These are phyloP conservation scores for Barnettozyma vustinii DNA, from an alignment of 805 yeast species.

Conservation along the genomic window DNA sequence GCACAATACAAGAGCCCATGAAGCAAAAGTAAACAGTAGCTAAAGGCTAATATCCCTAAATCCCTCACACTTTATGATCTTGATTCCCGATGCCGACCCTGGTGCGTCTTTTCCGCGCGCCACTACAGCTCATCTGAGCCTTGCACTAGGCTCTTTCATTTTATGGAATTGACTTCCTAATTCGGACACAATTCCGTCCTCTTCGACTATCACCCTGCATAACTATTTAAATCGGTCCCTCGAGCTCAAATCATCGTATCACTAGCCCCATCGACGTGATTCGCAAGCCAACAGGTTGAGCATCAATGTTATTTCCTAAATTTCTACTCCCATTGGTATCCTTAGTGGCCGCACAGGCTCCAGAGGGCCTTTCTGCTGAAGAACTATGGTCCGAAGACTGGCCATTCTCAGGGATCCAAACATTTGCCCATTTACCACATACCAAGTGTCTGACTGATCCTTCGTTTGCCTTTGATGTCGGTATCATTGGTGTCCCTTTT, in stretches of 20 bases:
- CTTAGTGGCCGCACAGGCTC: constrained; percentile 10
- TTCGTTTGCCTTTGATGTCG: constrained; percentile 55
- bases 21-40: too few relatives aligned
- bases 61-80: too few relatives aligned
- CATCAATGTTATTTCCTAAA: background rate
- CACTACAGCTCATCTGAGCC: too few relatives aligned
- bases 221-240: background rate
- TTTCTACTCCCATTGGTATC: constrained; percentile 4
- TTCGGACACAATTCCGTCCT: background rate
- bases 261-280: background rate
- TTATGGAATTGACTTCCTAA: background rate
- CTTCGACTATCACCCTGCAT: background rate
- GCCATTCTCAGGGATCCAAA: constrained; percentile 64
- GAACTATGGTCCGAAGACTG: constrained; percentile 70
- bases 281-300: background rate
- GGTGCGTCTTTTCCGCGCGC: too few relatives aligned
- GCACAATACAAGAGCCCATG: too few relatives aligned
- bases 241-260: background rate
- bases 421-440: constrained; percentile 70
- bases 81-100: too few relatives aligned
- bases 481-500: constrained; percentile 73
- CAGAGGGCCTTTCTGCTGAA: constrained; percentile 37
- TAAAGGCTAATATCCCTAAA: too few relatives aligned
- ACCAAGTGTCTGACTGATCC: constrained; percentile 50
- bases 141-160: background rate